Evolutionary conservation across 306 rosid species (phyloP).

Genomic region (Fagus sylvatica): DNA sequence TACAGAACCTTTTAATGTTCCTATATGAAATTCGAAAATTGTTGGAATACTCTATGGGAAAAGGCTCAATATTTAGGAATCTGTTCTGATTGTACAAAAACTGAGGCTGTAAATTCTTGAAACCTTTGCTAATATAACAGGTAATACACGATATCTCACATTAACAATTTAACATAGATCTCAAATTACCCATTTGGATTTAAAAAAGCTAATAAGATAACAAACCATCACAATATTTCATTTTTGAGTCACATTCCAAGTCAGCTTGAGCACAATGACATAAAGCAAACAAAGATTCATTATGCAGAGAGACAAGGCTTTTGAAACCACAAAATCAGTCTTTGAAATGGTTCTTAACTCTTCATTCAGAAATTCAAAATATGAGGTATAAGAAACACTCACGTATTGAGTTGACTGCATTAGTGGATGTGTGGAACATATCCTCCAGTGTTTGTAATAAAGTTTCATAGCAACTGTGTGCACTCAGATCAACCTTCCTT

Average conservation of each 20-base stretch:
- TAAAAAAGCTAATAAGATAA: slow-evolving; percentile 2
- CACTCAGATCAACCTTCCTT: slow-evolving; percentile 82
- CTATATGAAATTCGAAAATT: neutral
- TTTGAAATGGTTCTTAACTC: neutral
- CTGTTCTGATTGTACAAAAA: neutral
- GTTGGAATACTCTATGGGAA: slow-evolving; percentile 6
- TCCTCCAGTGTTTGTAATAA: slow-evolving; percentile 68
- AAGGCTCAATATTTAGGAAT: slow-evolving; percentile 3
- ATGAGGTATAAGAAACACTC: slow-evolving; percentile 23
- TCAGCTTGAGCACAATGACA: slow-evolving; percentile 1
- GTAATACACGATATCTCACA: neutral
- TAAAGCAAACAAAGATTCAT: slow-evolving; percentile 6
- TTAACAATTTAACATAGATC: slow-evolving; percentile 1
- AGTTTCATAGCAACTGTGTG: slow-evolving; percentile 75
- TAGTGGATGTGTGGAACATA: slow-evolving; percentile 68
- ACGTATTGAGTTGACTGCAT: slow-evolving; percentile 52
- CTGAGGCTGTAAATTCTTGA: neutral
- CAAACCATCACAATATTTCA: neutral
- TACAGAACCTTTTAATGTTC: neutral
- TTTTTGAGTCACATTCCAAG: slow-evolving; percentile 2
- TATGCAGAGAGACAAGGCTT: slow-evolving; percentile 5
- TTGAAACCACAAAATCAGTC: neutral
- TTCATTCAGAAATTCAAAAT: slow-evolving; percentile 16
- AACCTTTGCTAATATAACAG: neutral
- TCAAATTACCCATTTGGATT: neutral